These are phyloP conservation scores for Suillus occidentalis DNA, from an alignment of 768 basidiomycete genomes.

Conservation along the genomic window DNA sequence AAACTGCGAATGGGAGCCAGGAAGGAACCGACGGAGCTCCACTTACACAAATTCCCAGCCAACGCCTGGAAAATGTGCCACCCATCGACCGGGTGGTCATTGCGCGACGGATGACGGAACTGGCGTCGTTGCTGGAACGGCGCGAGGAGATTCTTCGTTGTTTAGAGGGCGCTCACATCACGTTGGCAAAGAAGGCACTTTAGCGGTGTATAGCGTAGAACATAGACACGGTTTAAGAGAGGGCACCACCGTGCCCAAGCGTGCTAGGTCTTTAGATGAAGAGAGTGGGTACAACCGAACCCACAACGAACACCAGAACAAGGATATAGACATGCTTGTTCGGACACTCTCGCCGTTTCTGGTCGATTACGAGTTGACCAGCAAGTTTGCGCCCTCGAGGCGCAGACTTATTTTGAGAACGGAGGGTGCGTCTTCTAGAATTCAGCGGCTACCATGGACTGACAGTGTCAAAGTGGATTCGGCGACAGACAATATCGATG, in stretches of 20 bases:
- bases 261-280: not conserved
- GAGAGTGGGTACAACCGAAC: not conserved
- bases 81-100: conserved; percentile 73
- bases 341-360: conserved; percentile 54
- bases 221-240: not conserved
- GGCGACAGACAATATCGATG: not conserved
- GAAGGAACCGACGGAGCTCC: conserved; percentile 1
- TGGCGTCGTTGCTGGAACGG: conserved; percentile 71
- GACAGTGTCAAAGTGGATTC: not conserved
- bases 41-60: not conserved
- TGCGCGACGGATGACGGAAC: conserved; percentile 77
- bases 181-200: conserved; percentile 61
- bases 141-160: conserved; percentile 68
- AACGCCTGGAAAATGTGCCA: conserved; percentile 37
- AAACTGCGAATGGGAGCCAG: not conserved
- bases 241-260: not conserved
- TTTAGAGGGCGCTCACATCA: conserved; percentile 80
- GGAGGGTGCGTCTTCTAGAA: not conserved
- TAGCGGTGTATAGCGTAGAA: conserved; percentile 39
- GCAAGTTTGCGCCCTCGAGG: not conserved
- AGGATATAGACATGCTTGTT: conserved; percentile 50
- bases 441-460: not conserved
- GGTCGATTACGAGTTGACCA: conserved; percentile 40
- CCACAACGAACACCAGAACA: conserved; percentile 37
- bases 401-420: not conserved